Conservation (phyloP, 169 alveolate species). For the Perkinsus olseni region DNA sequence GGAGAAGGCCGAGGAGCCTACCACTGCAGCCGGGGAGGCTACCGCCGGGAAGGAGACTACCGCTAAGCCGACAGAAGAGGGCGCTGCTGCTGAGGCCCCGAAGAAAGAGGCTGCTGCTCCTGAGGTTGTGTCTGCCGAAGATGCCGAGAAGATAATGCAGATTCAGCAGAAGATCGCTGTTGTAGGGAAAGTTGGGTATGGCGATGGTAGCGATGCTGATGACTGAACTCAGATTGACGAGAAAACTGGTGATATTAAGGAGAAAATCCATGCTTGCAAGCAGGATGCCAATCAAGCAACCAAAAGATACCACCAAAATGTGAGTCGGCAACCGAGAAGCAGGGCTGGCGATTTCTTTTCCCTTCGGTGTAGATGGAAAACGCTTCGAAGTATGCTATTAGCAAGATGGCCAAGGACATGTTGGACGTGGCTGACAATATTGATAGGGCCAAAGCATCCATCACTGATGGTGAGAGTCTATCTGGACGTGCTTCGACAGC, state of each 20-base stretch:
- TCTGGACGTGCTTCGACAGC: too few relatives aligned
- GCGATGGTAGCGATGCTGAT: not conserved
- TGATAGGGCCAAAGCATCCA: not conserved
- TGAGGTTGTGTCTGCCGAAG: not conserved
- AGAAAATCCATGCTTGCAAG: not conserved
- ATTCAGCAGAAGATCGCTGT: not conserved
- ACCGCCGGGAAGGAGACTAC: not conserved
- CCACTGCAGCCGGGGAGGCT: too few relatives aligned
- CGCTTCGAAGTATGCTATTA: not conserved
- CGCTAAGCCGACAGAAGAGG: not conserved
- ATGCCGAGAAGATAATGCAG: not conserved
- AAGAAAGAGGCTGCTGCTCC: not conserved
- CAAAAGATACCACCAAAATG: not conserved
- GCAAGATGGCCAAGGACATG: not conserved
- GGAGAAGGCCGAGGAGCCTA: not conserved
- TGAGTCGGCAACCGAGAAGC: not conserved
- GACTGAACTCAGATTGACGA: not conserved
- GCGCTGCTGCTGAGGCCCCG: not conserved
- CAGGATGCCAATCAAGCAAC: not conserved
- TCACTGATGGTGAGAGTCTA: not conserved
- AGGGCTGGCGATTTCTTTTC: too few relatives aligned
- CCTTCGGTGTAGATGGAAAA: not conserved
- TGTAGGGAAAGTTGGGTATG: not conserved
- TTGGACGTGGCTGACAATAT: not conserved
- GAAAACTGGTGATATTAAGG: not conserved